Base-by-base conservation (phyloP, 352 stramenopile genomes). In the Pythium brassicae region DNA sequence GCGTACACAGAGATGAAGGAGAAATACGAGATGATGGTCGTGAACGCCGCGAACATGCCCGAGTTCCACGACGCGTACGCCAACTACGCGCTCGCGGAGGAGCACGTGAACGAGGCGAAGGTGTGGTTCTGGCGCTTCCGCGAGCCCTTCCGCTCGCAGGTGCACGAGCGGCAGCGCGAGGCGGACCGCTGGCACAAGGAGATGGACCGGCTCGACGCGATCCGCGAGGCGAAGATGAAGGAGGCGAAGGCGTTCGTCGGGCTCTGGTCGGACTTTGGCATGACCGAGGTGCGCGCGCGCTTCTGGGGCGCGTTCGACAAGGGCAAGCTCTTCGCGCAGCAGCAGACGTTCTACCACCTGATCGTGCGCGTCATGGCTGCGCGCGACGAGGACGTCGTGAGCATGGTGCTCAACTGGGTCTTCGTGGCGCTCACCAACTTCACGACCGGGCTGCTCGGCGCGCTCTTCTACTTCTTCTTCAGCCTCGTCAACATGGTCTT, bases 331-430 rank as follows among this genome's bases (percentile, higher is more conserved):
- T 93, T 95, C 57, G 85, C 85, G 11, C 82, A 92, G 62, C 83
- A 92, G 61, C 83, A 92, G 60, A 93, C 85, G 34, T 93, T 95
- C 55, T 95, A 92, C 61, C 72, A 92, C 67, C 85, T 93, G 74
- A 66, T 95, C 59, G 71, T 93, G 63, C 73, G 66, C 12, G 78
- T 93, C 51, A 65, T 95, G 10, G 68, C 80, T 27, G 56, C 74
- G 14, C 73, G 81, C 19, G 78, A 93, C 63, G 83, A 93, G 55
- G 84, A 95, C 46, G 35, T 93, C 10, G 11, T 91, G 47, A 87
- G 80, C 48, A 87, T 78, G 68, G 53, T 93, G 34, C 61, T 95
- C 26, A 89, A 93, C 60, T 95, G 85, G 85, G 62, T 93, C 43
- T 85, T 95, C 29, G 76, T 90, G 23, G 77, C 83, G 27, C 57